Evolutionary conservation across 2,329 filamentous ascomycete genomes (phyloP).

Genomic region (Tolypocladium amazonense): DNA sequence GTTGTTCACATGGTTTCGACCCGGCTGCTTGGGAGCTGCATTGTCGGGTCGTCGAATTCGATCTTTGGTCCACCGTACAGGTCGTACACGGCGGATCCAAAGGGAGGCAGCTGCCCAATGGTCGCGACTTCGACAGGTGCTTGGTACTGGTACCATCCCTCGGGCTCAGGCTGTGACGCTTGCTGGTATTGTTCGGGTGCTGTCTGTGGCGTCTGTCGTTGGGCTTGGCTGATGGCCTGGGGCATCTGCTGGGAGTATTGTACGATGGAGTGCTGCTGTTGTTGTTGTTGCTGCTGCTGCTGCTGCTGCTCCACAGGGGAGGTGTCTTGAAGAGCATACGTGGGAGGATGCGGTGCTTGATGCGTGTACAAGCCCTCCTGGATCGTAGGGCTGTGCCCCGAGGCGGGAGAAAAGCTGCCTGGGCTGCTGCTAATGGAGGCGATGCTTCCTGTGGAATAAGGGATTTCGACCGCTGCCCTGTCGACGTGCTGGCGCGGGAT

Average conservation of each 20-base stretch:
- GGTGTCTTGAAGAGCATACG: conserved; percentile 36
- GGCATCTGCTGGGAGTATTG: conserved; percentile 32
- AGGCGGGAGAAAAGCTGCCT: conserved; percentile 44
- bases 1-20: conserved; percentile 41
- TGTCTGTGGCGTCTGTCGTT: conserved; percentile 12
- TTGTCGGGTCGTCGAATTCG: conserved; percentile 45
- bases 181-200: conserved; percentile 23
- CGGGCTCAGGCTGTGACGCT: conserved; percentile 29
- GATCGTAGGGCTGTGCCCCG: conserved; percentile 40
- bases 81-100: conserved; percentile 38
- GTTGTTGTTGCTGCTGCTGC: too few relatives aligned
- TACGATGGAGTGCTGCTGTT: conserved; percentile 24
- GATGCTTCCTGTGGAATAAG: conserved; percentile 36
- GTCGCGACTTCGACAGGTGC: conserved; percentile 45
- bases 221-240: conserved; percentile 25
- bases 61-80: conserved; percentile 42
- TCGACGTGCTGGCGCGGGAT: conserved; percentile 39
- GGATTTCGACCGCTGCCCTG: conserved; percentile 35
- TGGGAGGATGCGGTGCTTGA: conserved; percentile 34
- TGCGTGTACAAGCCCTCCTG: conserved; percentile 49
- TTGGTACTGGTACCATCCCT: conserved; percentile 49
- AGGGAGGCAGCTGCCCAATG: conserved; percentile 40
- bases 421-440: conserved; percentile 49
- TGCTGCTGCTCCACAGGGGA: conserved; percentile 35
- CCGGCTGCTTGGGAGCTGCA: conserved; percentile 49